Base-by-base conservation (phyloP, 306 rosid genomes). In the Quillaja saponaria region DNA sequence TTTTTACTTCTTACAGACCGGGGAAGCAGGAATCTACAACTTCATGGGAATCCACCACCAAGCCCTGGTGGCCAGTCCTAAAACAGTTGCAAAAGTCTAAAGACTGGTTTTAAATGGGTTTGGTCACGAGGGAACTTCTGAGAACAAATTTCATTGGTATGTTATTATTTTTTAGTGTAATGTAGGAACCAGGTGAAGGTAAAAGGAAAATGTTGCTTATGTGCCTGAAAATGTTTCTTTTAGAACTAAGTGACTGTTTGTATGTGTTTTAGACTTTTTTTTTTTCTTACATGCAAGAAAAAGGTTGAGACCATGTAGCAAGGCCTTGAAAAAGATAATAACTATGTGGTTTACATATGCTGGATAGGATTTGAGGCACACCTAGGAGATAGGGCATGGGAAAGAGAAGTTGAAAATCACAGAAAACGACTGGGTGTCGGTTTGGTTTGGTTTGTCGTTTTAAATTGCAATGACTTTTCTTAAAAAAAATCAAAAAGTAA, bases 11-110 rank as follows among this genome's bases (percentile, higher is more conserved):
- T 16, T 57, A 34, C 2, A 34, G 10, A 33, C 18, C 1, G 15
- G 25, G 66, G 31, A 16, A 34, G 41, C 46, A 38, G 33, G 72
- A 67, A 73, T 73, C 76, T 44, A 17, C 60, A 57, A 33, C 58
- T 57, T 68, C 25, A 37, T 46, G 35, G 61, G 8, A 55, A 54
- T 66, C 59, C 64, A 35, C 69, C 61, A 38, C 66, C 25, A 55
- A 61, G 10, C 39, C 20, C 0, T 37, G 68, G 35, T 12, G 13
- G 17, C 42, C n/a, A 66, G 58, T 71, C 66, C 70, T 63, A 34
- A 35, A 25, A 38, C 47, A 49, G 63, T 42, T 16, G 13, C 35
- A 48, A 76, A 69, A 34, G 63, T 55, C 59, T 62, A 33, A 63
- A 14, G 58, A 20, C 34, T 20, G 13, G 6, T 42, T 34, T 40